phyloP scores from a whole-genome alignment of 192 early-diverging fungal species.

The Neocallimastix lanati region DNA sequence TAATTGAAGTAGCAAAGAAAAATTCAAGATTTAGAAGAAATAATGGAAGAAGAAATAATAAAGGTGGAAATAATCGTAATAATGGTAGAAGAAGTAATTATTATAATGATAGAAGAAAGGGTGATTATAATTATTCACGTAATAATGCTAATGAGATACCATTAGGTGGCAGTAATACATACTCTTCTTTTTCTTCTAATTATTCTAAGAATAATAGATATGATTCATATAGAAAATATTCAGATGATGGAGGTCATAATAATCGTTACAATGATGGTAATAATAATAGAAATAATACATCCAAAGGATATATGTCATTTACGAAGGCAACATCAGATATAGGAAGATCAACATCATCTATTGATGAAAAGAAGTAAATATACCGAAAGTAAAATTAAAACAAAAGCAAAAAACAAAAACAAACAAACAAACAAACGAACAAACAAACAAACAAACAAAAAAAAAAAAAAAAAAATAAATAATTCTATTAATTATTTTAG shows the following conservation, averaged over 20 bases:
- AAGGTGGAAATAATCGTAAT: slow-evolving; percentile 21
- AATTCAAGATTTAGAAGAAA: slow-evolving; percentile 48
- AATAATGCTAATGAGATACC: background rate
- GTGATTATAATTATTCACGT: background rate
- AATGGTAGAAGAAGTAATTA: slow-evolving; percentile 11
- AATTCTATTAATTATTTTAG: too few species aligned
- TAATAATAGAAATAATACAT: background rate
- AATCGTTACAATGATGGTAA: background rate
- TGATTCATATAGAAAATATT: background rate
- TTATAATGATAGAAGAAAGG: background rate
- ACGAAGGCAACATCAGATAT: background rate
- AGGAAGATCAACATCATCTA: background rate
- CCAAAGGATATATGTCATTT: background rate
- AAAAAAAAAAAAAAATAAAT: too few species aligned
- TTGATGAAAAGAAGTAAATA: background rate
- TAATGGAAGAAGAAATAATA: slow-evolving; percentile 20
- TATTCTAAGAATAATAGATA: background rate
- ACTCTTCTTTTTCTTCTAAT: background rate
- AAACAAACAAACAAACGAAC: too few species aligned
- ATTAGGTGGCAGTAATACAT: background rate
- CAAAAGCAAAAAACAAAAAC: too few species aligned
- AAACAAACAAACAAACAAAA: too few species aligned
- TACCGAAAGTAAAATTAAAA: too few species aligned
- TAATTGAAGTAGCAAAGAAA: slow-evolving; percentile 27
- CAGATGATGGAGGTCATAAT: background rate